A percentile compares a stretch with the other conserved stretches of the same genome.
These are phyloP conservation scores for Mortierella sp. DNA, from an alignment of 371 early-diverging fungal species.

Conservation along the genomic window DNA sequence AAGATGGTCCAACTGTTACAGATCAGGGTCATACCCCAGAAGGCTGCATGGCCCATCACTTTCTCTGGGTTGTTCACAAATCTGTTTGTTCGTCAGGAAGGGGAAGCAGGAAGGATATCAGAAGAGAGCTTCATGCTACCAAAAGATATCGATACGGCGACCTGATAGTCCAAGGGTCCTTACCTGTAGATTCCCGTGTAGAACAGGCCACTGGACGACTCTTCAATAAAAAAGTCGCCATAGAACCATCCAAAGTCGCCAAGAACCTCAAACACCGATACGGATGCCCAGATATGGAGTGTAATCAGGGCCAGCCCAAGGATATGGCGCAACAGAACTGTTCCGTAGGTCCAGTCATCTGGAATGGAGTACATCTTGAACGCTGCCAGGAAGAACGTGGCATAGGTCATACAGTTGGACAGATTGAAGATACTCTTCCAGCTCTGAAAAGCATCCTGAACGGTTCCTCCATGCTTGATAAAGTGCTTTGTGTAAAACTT, in stretches of 20 bases:
- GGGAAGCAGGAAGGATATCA: too few species aligned
- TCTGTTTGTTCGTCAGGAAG: too few species aligned
- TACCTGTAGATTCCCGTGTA: slow-evolving; percentile 89
- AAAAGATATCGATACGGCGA: neutral
- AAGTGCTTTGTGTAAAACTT: slow-evolving; percentile 92
- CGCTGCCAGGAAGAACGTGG: slow-evolving; percentile 82
- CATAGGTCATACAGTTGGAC: slow-evolving; percentile 87
- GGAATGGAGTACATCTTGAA: slow-evolving; percentile 79
- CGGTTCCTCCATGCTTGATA: slow-evolving; percentile 89
- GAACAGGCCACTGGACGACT: slow-evolving; percentile 66
- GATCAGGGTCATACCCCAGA: slow-evolving; percentile 90
- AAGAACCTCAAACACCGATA: slow-evolving; percentile 86
- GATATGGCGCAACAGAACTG: slow-evolving; percentile 76
- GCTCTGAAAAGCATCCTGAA: slow-evolving; percentile 88
- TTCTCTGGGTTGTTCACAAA: slow-evolving; percentile 92
- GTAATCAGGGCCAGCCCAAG: slow-evolving; percentile 80
- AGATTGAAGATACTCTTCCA: slow-evolving; percentile 96
- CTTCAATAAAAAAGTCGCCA: slow-evolving; percentile 88
- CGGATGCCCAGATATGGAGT: slow-evolving; percentile 87
- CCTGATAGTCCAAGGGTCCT: neutral
- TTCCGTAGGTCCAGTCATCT: slow-evolving; percentile 75
- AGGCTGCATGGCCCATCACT: slow-evolving; percentile 87
- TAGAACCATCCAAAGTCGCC: slow-evolving; percentile 95
- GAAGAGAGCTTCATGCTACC: too few species aligned
- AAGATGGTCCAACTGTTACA: slow-evolving; percentile 81